Conservation (phyloP, 768 basidiomycete genomes). For the Epithele typhae region DNA sequence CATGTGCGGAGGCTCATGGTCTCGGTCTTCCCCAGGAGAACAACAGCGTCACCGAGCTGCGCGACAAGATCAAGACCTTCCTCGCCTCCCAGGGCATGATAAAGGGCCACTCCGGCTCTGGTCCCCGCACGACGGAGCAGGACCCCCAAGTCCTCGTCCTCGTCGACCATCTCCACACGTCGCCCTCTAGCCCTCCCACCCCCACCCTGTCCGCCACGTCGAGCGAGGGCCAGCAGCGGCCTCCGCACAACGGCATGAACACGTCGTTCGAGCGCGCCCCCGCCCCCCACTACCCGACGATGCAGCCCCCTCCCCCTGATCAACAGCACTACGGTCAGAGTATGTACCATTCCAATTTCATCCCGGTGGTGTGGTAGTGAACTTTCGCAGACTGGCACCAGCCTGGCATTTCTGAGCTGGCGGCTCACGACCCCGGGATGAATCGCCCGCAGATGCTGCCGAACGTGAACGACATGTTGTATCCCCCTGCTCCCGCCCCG, state of each 20-base stretch:
- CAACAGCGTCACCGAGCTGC: conserved; percentile 59
- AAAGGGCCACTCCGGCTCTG: conserved; percentile 78
- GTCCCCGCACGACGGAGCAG: conserved; percentile 52
- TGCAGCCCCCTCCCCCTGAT: conserved; percentile 21
- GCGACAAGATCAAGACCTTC: conserved; percentile 77
- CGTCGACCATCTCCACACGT: conserved; percentile 36
- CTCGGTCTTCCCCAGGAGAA: conserved; percentile 46
- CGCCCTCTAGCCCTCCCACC: conserved; percentile 40
- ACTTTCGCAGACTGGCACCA: conserved; percentile 25
- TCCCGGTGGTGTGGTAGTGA: conserved; percentile 21
- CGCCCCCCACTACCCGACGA: conserved; percentile 20
- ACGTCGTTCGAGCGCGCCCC: conserved; percentile 30
- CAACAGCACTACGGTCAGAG: conserved; percentile 22
- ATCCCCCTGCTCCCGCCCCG: conserved; percentile 11
- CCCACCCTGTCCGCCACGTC: conserved; percentile 43
- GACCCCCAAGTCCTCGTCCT: conserved; percentile 55
- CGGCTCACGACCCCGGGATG: conserved; percentile 20
- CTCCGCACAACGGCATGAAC: conserved; percentile 23
- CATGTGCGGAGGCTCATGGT: conserved; percentile 2
- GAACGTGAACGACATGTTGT: conserved; percentile 27
- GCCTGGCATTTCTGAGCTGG: conserved; percentile 24
- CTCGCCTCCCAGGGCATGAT: conserved; percentile 85
- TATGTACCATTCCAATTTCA: conserved; percentile 23
- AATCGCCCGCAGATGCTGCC: conserved; percentile 20
- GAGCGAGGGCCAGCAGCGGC: conserved; percentile 35